phyloP scores from a whole-genome alignment of 1,139 yeast species.

The Hyphopichia pseudoburtonii region DNA sequence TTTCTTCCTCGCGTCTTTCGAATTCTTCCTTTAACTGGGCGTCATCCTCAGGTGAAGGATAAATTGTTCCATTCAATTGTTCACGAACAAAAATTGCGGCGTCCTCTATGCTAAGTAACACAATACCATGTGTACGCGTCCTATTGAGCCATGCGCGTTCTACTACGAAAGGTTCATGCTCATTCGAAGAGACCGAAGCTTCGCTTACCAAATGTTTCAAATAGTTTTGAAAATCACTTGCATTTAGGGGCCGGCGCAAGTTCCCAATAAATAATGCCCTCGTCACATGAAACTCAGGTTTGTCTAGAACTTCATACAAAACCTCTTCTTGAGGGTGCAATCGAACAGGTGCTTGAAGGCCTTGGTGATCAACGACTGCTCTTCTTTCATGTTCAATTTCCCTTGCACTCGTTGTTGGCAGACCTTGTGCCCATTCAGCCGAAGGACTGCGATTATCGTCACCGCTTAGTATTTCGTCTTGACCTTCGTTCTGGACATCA shows the following conservation, averaged over 20 bases:
- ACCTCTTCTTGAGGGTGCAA: slow-evolving; percentile 30
- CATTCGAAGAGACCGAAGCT: slow-evolving; percentile 9
- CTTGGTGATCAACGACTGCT: slow-evolving; percentile 20
- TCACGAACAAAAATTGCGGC: slow-evolving; percentile 39
- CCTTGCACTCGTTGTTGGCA: background rate
- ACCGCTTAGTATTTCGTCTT: too few species aligned
- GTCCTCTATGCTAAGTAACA: slow-evolving; percentile 36
- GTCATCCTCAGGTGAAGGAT: slow-evolving; percentile 31
- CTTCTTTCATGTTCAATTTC: background rate
- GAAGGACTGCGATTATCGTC: background rate
- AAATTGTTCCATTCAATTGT: slow-evolving; percentile 30
- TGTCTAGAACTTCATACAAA: slow-evolving; percentile 28
- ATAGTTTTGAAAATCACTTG: slow-evolving; percentile 34
- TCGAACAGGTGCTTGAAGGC: slow-evolving; percentile 19
- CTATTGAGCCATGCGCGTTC: slow-evolving; percentile 49
- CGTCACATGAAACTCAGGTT: slow-evolving; percentile 35
- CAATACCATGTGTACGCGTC: slow-evolving; percentile 42
- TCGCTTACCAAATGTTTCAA: slow-evolving; percentile 25
- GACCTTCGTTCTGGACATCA: slow-evolving; percentile 13
- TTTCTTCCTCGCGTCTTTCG: slow-evolving; percentile 16
- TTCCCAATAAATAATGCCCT: slow-evolving; percentile 47
- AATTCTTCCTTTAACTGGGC: slow-evolving; percentile 19
- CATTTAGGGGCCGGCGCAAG: slow-evolving; percentile 38
- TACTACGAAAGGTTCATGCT: slow-evolving; percentile 18
- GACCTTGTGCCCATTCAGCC: background rate